phyloP scores from a whole-genome alignment of 2,329 filamentous ascomycete species.

The Colletotrichum melonis region DNA sequence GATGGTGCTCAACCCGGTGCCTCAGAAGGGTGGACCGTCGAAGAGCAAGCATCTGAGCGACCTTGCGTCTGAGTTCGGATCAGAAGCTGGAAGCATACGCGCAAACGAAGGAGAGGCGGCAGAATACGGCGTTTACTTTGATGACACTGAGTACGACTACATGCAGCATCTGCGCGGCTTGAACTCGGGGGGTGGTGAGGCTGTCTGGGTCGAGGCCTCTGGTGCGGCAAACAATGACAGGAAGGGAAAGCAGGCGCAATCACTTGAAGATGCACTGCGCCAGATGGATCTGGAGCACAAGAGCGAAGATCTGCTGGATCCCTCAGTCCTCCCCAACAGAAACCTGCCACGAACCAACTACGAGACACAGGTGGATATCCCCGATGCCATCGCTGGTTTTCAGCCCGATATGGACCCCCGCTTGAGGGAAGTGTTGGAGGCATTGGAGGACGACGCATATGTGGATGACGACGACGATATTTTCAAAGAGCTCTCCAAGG shows the following conservation, averaged over 20 bases:
- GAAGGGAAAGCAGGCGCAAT: conserved; percentile 81
- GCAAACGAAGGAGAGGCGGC: conserved; percentile 97
- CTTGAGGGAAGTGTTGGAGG: conserved; percentile 89
- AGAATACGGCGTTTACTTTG: conserved; percentile 91
- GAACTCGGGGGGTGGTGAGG: conserved; percentile 77
- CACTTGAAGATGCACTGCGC: conserved; percentile 84
- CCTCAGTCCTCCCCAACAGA: conserved; percentile 82
- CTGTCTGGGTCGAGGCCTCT: conserved; percentile 84
- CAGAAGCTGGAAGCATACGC: conserved; percentile 73
- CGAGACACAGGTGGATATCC: conserved; percentile 92
- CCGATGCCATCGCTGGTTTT: conserved; percentile 91
- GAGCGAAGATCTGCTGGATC: conserved; percentile 72
- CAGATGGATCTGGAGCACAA: conserved; percentile 67
- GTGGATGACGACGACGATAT: conserved; percentile 90
- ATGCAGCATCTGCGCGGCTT: conserved; percentile 98
- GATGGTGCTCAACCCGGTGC: conserved; percentile 85
- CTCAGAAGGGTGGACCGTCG: conserved; percentile 50
- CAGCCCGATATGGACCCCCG: conserved; percentile 98
- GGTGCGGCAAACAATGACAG: conserved; percentile 65
- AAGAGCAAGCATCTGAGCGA: conserved; percentile 78
- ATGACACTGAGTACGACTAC: conserved; percentile 97
- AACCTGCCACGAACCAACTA: conserved; percentile 83
- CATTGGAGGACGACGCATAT: conserved; percentile 94
- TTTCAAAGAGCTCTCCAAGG: conserved; percentile 78
- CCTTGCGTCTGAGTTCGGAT: conserved; percentile 79